Evolutionary conservation across 352 stramenopile genomes (phyloP).

Genomic region (Phytopythium kandeliae): DNA sequence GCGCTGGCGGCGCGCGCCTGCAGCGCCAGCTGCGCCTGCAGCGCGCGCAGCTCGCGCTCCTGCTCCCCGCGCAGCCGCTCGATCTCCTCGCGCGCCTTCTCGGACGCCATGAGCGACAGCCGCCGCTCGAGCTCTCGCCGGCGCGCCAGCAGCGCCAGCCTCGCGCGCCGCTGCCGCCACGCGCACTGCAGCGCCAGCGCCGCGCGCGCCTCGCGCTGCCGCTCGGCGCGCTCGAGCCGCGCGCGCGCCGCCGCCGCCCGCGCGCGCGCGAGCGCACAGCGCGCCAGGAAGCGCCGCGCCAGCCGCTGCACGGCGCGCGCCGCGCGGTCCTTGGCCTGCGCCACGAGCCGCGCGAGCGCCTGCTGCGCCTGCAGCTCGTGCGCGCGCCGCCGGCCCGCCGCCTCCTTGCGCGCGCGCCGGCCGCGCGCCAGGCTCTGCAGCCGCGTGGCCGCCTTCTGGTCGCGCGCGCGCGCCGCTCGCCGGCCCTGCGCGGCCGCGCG

Average conservation of each 20-base stretch:
- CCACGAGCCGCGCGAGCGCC: conserved; percentile 52
- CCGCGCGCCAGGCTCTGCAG: conserved; percentile 71
- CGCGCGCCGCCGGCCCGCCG: conserved; percentile 22
- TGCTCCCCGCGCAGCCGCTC: conserved; percentile 65
- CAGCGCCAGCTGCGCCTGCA: conserved; percentile 60
- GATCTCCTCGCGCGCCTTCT: conserved; percentile 80
- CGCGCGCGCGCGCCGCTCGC: too few relatives aligned
- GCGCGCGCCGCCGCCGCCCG: conserved; percentile 24
- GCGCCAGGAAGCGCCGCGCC: conserved; percentile 45
- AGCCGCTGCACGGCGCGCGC: conserved; percentile 71
- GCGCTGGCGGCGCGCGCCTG: conserved; percentile 46
- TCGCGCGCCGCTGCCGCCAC: conserved; percentile 36
- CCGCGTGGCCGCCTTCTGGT: conserved; percentile 25
- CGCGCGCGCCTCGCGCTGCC: conserved; percentile 35
- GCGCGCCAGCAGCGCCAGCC: conserved; percentile 29
- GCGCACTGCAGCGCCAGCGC: conserved; percentile 65
- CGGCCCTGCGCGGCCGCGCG: conserved; percentile 20
- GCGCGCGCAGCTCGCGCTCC: conserved; percentile 55
- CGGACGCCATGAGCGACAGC: conserved; percentile 75
- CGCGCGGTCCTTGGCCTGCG: conserved; percentile 48
- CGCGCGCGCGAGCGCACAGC: conserved; percentile 21
- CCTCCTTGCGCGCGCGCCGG: conserved; percentile 34
- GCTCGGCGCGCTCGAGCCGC: conserved; percentile 11
- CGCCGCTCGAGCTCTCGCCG: conserved; percentile 69
- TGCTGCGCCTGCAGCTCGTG: conserved; percentile 40